These are phyloP conservation scores for Aspergillus ruber DNA, from an alignment of 2,329 filamentous ascomycete species.

Conservation along the genomic window DNA sequence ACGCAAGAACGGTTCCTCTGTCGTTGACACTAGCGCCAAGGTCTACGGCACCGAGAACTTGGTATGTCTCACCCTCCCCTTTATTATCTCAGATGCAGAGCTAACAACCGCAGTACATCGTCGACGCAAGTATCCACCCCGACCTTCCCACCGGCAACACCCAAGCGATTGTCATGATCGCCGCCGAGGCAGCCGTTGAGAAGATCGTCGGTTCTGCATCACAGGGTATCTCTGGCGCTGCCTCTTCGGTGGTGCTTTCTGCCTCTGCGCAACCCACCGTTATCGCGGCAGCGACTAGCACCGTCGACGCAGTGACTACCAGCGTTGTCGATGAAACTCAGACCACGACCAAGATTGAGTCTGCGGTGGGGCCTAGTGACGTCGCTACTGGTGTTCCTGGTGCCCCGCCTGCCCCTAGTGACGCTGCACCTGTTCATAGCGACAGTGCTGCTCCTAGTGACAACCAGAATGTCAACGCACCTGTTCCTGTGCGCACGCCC, in stretches of 20 bases:
- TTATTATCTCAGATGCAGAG: not conserved
- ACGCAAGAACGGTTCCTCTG: slow-evolving; percentile 48
- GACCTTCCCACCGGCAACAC: slow-evolving; percentile 64
- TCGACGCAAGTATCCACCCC: slow-evolving; percentile 64
- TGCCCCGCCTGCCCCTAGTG: too few species aligned
- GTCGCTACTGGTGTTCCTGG: too few species aligned
- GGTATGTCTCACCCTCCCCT: slow-evolving; percentile 6
- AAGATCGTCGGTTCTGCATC: slow-evolving; percentile 38
- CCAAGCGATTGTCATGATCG: slow-evolving; percentile 57
- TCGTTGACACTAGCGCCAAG: slow-evolving; percentile 58
- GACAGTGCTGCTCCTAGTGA: too few species aligned
- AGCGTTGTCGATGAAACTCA: too few species aligned
- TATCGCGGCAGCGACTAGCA: not conserved
- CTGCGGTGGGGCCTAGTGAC: too few species aligned
- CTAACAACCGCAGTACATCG: slow-evolving; percentile 43
- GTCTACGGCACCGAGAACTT: slow-evolving; percentile 64
- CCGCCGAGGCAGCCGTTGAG: slow-evolving; percentile 53
- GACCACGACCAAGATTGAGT: too few species aligned
- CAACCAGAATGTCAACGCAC: not conserved
- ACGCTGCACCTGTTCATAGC: too few species aligned
- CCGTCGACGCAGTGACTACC: not conserved
- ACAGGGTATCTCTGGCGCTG: slow-evolving; percentile 1
- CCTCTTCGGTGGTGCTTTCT: not conserved
- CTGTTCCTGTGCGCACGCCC: not conserved
- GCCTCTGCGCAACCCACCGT: too few species aligned